Base-by-base conservation (phyloP, 2,329 filamentous ascomycete genomes). In the Exophiala calicioides region DNA sequence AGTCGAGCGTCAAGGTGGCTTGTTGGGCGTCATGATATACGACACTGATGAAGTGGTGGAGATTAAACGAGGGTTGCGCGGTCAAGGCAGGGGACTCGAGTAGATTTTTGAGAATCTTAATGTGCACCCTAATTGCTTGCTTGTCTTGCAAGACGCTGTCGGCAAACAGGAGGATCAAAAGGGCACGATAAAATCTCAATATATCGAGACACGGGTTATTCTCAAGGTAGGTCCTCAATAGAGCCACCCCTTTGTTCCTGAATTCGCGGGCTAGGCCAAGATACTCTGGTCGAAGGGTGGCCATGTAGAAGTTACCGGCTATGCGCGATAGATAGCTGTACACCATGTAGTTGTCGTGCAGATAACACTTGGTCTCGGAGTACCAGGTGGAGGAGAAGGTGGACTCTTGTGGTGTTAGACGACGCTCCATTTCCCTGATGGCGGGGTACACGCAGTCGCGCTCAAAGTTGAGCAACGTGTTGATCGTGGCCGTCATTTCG, bases 291-390 rank as follows among this genome's bases (percentile, higher is more conserved):
- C 35, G 21, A 2, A 21, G 16, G 9, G 44, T 47, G 36, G 41
- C 12, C 21, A 40, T 20, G 36, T 34, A 33, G 26, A 26, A 21
- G 29, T 12, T 40, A 21, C 35, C 29, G 29, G 44, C 44, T 35
- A 41, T 41, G 16, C 44, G 44, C 16, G 44, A 27, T 29, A 47
- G 20, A 20, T 47, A 47, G 44, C 36, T 47, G 29, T 47, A 30
- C 18, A 34, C 41, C 5, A 36, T 31, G n/a, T 40, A 20, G 36
- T 29, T 47, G 23, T 47, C 44, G 29, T 41, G 41, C 34, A 47
- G 44, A 29, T 41, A 39, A 36, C 21, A 30, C 29, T 34, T 38
- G 20, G 21, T 32, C 13, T 47, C 44, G 12, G 23, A 12, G n/a
- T 23, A 15, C 44, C 36, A 47, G 6, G n/a, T 47, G 9, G 36